Base-by-base conservation (phyloP, 139 green algal genomes). In the Ettlia oleoabundans region DNA sequence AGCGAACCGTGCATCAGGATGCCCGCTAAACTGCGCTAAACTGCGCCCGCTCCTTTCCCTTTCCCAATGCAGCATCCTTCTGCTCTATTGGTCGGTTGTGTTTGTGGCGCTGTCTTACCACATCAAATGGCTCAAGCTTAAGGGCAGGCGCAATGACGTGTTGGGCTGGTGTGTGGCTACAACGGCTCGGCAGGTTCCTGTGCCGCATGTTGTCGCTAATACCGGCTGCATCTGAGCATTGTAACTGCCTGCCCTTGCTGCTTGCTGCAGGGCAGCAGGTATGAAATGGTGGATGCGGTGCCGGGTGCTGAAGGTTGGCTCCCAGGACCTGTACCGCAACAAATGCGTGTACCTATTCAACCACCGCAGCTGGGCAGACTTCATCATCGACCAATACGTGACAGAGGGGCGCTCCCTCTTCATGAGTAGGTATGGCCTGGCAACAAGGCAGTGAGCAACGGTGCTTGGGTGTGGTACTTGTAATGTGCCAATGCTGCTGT, bases 301-400 rank as follows among this genome's bases (percentile, higher is more conserved):
- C 28, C 84, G 82, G 1, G 76, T 91, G 24, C 43, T 89, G 28
- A 85, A 78, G 52, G 72, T 92, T 43, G 77, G 82, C 18, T 64
- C 37, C 3, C 77, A 72, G 13, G 43, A 83, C 13, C 66, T 95
- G 10, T 92, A 92, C 86, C 90, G 77, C 1, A 82, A 78, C 0
- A 70, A 51, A 3, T 87, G 82, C 76, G 86, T 97, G 13, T 94
- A 92, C 76, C 78, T 97, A 88, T 89, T 88, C 87, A 98, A 98
- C 78, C 95, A 98, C 82, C 89, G 95, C 32, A 93, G 86, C 61
- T 80, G 73, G 95, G 91, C 90, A 1, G 95, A 98, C 78, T 98
- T 98, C 68, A 97, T 97, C 69, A 68, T 98, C 22, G 95, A 98
- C 81, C 79, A 92, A 6, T 95, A 95, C 71, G 67, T 94, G 0